A percentile compares a stretch with the other conserved stretches of the same genome.
Conservation (phyloP, 768 basidiomycete species). For the Agrocybe pediades region DNA sequence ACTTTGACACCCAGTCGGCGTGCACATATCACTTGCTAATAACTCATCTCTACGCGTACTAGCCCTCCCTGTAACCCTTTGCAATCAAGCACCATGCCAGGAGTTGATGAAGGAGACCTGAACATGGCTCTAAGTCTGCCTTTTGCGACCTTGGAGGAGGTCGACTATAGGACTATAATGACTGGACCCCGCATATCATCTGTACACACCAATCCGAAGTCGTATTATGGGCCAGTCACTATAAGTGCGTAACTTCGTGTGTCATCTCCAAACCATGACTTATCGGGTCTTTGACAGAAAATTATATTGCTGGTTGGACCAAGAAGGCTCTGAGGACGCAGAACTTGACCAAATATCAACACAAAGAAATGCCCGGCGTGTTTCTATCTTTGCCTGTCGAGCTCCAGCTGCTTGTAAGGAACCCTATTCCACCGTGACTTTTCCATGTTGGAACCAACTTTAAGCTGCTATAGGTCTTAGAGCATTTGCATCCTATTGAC, state of each 20-base stretch:
- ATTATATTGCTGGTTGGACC: constrained; percentile 20
- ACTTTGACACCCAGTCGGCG: too few relatives aligned
- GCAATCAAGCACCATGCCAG: too few relatives aligned
- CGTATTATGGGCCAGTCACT: constrained; percentile 22
- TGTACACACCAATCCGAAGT: constrained; percentile 14
- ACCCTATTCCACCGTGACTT: neutral
- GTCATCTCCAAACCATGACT: neutral
- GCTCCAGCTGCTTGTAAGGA: constrained; percentile 16
- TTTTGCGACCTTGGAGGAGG: constrained; percentile 4
- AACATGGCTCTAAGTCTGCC: constrained; percentile 1
- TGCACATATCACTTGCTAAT: too few relatives aligned
- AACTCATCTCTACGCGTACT: too few relatives aligned
- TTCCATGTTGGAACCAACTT: neutral
- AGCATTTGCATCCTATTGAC: constrained; percentile 26
- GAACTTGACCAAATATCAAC: neutral
- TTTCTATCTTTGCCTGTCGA: constrained; percentile 21
- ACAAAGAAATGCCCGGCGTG: neutral
- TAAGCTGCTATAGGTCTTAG: constrained; percentile 20
- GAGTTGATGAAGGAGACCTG: neutral
- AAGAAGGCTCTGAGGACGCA: constrained; percentile 16
- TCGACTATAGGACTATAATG: constrained; percentile 10
- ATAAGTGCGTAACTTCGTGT: constrained; percentile 15
- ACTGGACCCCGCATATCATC: constrained; percentile 17
- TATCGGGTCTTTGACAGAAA: constrained; percentile 11
- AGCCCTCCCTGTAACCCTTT: too few relatives aligned